Conservation (phyloP, 768 basidiomycete species). For the Hygrocybe punicea region DNA sequence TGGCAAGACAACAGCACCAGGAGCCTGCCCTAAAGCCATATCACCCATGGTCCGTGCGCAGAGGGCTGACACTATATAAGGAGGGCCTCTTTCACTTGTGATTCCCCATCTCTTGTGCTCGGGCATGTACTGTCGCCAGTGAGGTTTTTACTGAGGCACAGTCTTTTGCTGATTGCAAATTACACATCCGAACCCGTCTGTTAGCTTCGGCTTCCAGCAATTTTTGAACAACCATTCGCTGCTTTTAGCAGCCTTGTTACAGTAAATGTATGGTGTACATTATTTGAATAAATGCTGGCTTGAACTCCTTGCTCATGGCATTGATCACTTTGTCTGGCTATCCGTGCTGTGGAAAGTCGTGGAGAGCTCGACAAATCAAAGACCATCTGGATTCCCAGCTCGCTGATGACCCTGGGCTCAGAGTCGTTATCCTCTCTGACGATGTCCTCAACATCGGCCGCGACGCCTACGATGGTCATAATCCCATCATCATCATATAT, state of each 20-base stretch:
- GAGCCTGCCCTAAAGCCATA: conserved; percentile 4
- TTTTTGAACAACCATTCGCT: conserved; percentile 71
- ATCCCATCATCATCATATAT: background rate
- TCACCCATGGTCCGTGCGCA: conserved; percentile 53
- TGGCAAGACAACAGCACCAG: background rate
- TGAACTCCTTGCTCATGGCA: conserved; percentile 61
- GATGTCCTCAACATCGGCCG: conserved; percentile 62
- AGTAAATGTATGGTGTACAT: background rate
- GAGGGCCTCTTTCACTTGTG: background rate
- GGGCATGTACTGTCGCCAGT: conserved; percentile 94
- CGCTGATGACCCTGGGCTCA: conserved; percentile 47
- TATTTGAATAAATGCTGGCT: conserved; percentile 8
- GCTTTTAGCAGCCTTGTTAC: conserved; percentile 12
- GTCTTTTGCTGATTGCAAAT: conserved; percentile 97
- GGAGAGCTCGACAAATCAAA: conserved; percentile 63
- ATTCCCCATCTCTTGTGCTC: conserved; percentile 82
- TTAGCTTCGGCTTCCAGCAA: conserved; percentile 85
- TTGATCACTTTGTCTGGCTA: conserved; percentile 85
- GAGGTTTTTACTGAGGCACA: conserved; percentile 95
- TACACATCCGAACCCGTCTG: conserved; percentile 95
- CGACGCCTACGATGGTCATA: conserved; percentile 66
- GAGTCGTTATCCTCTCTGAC: conserved; percentile 64
- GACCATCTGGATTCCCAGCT: conserved; percentile 53
- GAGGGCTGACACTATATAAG: conserved; percentile 40
- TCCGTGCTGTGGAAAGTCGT: conserved; percentile 84